Evolutionary conservation across 129 eudicot species (phyloP).

Genomic region (Glebionis coronaria): DNA sequence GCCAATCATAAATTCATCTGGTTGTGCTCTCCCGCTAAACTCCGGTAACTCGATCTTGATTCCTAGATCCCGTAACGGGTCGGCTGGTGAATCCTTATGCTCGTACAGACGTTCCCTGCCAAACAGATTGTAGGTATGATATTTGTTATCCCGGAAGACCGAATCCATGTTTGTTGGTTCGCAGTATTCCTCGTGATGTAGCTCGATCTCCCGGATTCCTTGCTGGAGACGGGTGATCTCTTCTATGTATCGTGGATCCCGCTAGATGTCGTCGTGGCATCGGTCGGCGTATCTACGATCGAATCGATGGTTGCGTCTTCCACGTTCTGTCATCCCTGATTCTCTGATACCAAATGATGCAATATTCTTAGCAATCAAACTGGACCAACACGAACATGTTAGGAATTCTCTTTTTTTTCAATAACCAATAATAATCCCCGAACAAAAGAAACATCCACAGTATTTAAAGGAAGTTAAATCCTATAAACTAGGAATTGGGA

Average conservation of each 20-base stretch:
- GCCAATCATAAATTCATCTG: neutral
- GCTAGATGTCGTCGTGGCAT: neutral
- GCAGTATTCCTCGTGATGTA: neutral
- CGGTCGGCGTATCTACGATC: neutral
- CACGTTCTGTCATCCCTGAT: neutral
- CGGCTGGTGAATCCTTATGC: neutral
- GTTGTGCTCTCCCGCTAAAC: constrained; percentile 5
- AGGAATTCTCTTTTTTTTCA: no score
- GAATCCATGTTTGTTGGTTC: neutral
- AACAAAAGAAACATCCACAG: no score
- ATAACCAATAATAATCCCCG: no score
- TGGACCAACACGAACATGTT: no score
- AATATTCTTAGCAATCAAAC: no score
- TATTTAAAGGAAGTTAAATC: no score
- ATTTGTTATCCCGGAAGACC: neutral
- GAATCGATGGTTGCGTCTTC: neutral
- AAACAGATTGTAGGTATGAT: no score
- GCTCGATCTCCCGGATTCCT: neutral
- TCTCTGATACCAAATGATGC: no score
- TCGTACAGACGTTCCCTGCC: neutral
- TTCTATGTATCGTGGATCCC: neutral
- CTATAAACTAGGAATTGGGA: no score
- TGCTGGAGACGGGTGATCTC: neutral
- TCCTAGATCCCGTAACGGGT: constrained; percentile 4
- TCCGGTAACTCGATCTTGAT: constrained; percentile 14